Evolutionary conservation across 2,329 filamentous ascomycete genomes (phyloP), one percentile per base, ranked within the genome.

Genomic region (Aspergillus uvarum): DNA sequence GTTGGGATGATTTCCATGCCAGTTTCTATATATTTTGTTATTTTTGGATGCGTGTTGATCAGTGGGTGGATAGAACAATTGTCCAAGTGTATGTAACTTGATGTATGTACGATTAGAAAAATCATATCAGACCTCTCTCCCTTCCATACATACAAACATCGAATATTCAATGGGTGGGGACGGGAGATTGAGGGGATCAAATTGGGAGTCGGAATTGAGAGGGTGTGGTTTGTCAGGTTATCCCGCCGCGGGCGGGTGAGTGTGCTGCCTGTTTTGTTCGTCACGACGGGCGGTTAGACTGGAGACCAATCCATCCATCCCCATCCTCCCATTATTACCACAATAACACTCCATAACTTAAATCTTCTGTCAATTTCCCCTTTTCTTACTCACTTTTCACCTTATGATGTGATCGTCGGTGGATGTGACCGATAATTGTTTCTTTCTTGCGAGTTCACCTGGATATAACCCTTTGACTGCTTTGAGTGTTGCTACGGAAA

Each of bases 41-140:
- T 53, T 54, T 32, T 31, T 44, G 35, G 38, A 42, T 54, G 50
- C 50, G 54, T 59, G 29, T 53, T 54, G 32, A 14, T 54, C 38
- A 10, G 47, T 51, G 44, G 31, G 32, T 35, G 32, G 32, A 35
- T 56, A 47, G 48, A 54, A 48, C 48, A 53, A 49, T 29, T 56
- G 47, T 24, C 14, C 19, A 21, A 47, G 22, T 48, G 47, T 57
- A 56, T 58, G 52, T 61, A 24, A 47, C 51, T 59, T 38, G 61
- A 54, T 60, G 26, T 42, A 50, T 61, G 38, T 64, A 63, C 59
- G 53, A 55, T 48, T 55, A 55, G 53, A 55, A 47, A 47, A 47
- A 59, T 51, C 49, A 35, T 55, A 49, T 32, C 54, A 52, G 35
- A 59, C 54, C 53, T 63, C 61, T 63, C 61, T 59, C 50, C 55